Percentiles rank a stretch among this genome's conserved stretches.
phyloP scores from a whole-genome alignment of 257 asterid genomes.

The Solanum phureja region DNA sequence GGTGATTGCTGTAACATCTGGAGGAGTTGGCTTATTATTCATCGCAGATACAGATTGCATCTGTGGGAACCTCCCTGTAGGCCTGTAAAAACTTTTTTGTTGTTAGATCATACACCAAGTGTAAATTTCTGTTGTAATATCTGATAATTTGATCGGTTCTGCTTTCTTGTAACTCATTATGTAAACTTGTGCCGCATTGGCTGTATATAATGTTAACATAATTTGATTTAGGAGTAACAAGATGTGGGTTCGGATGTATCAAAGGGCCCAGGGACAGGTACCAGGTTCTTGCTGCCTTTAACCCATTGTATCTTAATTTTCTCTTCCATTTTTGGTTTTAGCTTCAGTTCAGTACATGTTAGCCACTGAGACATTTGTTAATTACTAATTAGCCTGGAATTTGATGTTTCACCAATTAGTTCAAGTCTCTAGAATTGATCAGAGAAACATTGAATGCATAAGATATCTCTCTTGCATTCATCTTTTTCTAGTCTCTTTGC shows the following conservation, averaged over 20 bases:
- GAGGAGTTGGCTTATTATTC: conserved; percentile 4
- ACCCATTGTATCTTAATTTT: background rate
- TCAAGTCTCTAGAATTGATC: background rate
- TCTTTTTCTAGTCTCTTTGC: background rate
- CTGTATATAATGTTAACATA: background rate
- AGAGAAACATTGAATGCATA: background rate
- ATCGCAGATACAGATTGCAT: background rate
- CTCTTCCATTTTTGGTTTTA: background rate
- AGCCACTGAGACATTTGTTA: background rate
- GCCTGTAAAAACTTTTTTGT: background rate
- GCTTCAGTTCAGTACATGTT: background rate
- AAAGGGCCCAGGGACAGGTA: background rate
- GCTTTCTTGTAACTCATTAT: background rate
- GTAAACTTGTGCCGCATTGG: background rate
- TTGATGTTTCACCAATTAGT: background rate
- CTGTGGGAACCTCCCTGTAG: background rate
- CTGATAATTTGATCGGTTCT: background rate
- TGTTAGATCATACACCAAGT: background rate
- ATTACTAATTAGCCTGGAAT: background rate
- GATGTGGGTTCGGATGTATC: background rate
- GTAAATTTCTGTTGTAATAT: conserved; percentile 1
- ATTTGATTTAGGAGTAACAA: background rate
- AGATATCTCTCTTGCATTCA: background rate
- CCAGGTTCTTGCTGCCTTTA: background rate
- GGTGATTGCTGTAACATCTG: conserved; percentile 1